A percentile compares a stretch with the other conserved stretches of the same genome.
phyloP scores from a whole-genome alignment of 2,329 filamentous ascomycete species.

The Diaporthe capsici region DNA sequence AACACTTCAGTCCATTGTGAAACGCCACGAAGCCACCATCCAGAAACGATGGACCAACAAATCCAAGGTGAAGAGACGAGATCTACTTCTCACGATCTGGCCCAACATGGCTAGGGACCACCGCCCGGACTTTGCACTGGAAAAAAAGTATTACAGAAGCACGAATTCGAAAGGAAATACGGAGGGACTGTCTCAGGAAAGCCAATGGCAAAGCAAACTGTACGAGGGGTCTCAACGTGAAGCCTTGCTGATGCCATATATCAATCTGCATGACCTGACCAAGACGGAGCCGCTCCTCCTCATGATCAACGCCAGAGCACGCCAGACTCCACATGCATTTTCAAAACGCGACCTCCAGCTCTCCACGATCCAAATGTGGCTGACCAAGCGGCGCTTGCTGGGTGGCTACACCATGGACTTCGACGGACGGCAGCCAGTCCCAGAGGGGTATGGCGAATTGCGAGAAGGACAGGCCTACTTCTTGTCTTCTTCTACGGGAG shows the following conservation, averaged over 20 bases:
- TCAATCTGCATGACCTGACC: background rate
- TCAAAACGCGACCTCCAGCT: background rate
- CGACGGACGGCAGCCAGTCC: background rate
- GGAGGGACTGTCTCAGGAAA: too few species aligned
- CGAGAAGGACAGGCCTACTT: too few species aligned
- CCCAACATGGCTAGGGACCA: background rate
- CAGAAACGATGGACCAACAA: background rate
- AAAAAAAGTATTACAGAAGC: background rate
- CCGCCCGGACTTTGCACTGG: background rate
- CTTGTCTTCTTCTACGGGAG: rapidly evolving
- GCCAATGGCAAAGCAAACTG: rapidly evolving
- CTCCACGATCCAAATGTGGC: background rate
- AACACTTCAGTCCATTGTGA: background rate
- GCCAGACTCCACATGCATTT: background rate
- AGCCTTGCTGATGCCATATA: background rate
- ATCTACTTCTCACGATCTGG: background rate
- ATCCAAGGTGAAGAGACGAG: background rate
- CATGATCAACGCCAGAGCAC: background rate
- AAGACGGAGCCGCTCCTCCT: background rate
- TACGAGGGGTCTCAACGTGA: background rate
- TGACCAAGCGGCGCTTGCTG: background rate
- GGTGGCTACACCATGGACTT: background rate
- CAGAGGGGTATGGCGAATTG: background rate
- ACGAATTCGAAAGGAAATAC: too few species aligned
- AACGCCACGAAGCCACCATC: background rate